A percentile compares a stretch with the other conserved stretches of the same genome.
phyloP scores from a whole-genome alignment of 1,284 basidiomycete species.

The Microbotryum lychnidis-dioicae region DNA sequence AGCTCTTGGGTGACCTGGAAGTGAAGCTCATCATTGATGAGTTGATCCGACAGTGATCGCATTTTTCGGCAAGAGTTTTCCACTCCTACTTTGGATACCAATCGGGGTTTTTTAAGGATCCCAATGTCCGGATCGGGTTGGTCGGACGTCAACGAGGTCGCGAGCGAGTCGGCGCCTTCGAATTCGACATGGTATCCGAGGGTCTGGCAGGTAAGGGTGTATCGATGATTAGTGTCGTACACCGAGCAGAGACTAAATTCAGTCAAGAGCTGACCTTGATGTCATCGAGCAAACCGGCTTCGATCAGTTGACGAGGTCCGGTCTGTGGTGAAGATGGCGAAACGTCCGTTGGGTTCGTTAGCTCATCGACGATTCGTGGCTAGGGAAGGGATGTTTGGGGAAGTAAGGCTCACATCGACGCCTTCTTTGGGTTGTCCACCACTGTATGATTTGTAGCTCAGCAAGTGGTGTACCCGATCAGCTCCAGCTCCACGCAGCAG shows the following conservation, averaged over 20 bases:
- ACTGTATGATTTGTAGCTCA: slow-evolving; percentile 5
- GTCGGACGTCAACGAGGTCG: slow-evolving; percentile 52
- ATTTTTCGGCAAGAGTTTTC: neutral
- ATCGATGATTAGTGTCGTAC: no score
- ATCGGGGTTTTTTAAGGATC: slow-evolving; percentile 74
- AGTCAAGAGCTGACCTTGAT: slow-evolving; percentile 45
- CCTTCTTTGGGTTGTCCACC: slow-evolving; percentile 59
- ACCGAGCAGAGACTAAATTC: no score
- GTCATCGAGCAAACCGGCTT: slow-evolving; percentile 72
- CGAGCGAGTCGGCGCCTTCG: slow-evolving; percentile 80
- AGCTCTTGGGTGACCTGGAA: slow-evolving; percentile 70
- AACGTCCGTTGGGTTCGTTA: neutral
- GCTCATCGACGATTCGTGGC: neutral
- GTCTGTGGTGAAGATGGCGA: slow-evolving; percentile 4
- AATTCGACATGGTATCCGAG: slow-evolving; percentile 87
- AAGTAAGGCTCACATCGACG: slow-evolving; percentile 55
- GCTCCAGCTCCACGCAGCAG: neutral
- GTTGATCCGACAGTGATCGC: neutral
- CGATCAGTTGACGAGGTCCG: slow-evolving; percentile 75
- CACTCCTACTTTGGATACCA: slow-evolving; percentile 50
- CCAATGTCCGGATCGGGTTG: slow-evolving; percentile 69
- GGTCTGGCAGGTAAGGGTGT: slow-evolving; percentile 24
- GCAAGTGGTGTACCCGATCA: neutral
- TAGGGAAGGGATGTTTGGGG: neutral
- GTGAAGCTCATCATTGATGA: neutral